Conservation (phyloP, 371 early-diverging fungal genomes). For the Mortierella sp. region DNA sequence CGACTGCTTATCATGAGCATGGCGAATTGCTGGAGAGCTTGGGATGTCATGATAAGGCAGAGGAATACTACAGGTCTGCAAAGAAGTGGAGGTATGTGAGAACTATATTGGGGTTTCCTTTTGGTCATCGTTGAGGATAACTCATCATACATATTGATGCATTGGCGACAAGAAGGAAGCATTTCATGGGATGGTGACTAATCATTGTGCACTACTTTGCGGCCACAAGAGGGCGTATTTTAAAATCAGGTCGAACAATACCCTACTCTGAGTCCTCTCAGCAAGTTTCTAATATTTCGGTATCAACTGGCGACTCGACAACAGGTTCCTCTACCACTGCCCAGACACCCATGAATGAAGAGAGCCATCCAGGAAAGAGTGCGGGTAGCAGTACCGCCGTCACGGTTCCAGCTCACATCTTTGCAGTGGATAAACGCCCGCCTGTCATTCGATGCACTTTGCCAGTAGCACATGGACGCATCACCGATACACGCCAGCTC, state of each 20-base stretch:
- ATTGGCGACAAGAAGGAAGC: too few species aligned
- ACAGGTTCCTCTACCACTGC: too few species aligned
- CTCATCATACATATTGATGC: neutral
- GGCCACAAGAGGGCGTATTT: too few species aligned
- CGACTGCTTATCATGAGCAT: conserved; percentile 9
- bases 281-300: too few species aligned
- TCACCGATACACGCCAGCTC: conserved; percentile 14
- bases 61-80: conserved; percentile 13
- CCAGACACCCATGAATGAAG: too few species aligned
- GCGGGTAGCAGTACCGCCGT: conserved; percentile 1
- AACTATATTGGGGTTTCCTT: conserved; percentile 10
- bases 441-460: conserved; percentile 11
- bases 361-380: too few species aligned
- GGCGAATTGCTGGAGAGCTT: conserved; percentile 4
- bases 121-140: neutral
- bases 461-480: conserved; percentile 14
- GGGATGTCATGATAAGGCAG: conserved; percentile 10
- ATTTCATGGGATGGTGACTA: too few species aligned
- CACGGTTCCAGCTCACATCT: conserved; percentile 5
- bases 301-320: too few species aligned
- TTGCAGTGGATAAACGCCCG: conserved; percentile 5
- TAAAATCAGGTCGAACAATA: too few species aligned
- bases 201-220: too few species aligned
- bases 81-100: conserved; percentile 17
- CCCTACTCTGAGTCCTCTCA: too few species aligned